These are phyloP conservation scores for Russula emetica DNA, from an alignment of 768 basidiomycete species.

Conservation along the genomic window DNA sequence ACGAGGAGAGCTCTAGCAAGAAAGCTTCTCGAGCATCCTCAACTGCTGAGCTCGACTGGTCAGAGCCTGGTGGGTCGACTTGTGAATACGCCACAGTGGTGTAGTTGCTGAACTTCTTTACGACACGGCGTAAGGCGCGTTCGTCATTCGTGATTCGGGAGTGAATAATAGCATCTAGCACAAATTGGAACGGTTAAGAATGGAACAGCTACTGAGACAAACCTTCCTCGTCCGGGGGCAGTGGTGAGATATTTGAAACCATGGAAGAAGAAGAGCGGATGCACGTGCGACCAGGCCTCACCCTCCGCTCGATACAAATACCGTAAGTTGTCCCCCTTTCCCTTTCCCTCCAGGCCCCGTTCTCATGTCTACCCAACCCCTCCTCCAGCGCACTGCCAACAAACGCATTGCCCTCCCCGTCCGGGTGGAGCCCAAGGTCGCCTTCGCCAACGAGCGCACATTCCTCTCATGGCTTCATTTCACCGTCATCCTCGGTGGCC, in stretches of 20 bases:
- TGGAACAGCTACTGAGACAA: constrained; percentile 12
- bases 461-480: constrained; percentile 99
- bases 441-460: constrained; percentile 91
- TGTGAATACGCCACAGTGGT: constrained; percentile 53
- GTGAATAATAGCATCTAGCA: constrained; percentile 70
- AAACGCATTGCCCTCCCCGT: constrained; percentile 98
- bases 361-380: constrained; percentile 93
- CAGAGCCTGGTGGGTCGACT: constrained; percentile 35
- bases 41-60: constrained; percentile 35
- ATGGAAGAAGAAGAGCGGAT: constrained; percentile 1
- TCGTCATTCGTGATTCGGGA: constrained; percentile 81
- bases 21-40: constrained; percentile 79
- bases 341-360: neutral
- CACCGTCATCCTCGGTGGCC: constrained; percentile 93
- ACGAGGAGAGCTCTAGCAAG: constrained; percentile 70
- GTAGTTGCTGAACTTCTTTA: constrained; percentile 79
- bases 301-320: neutral
- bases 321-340: neutral
- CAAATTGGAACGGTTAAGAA: neutral
- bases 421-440: constrained; percentile 90
- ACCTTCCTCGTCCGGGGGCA: constrained; percentile 66
- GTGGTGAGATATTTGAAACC: constrained; percentile 38
- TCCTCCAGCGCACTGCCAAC: constrained; percentile 86
- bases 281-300: neutral
- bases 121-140: constrained; percentile 67